Conservation (phyloP, 768 basidiomycete species). For the Boletus reticulatus region DNA sequence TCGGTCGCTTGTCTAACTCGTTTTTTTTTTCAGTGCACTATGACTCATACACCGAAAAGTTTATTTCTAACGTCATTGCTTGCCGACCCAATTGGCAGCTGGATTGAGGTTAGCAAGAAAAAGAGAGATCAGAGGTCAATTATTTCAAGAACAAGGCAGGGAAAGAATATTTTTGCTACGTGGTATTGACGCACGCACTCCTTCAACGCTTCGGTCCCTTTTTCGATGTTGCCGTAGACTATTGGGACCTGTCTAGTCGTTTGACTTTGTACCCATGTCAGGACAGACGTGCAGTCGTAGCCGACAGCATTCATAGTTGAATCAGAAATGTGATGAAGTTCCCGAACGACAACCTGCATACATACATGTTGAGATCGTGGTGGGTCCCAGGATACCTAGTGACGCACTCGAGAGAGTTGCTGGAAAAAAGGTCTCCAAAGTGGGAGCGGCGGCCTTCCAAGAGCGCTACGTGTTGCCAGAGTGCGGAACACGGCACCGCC, state of each 20-base stretch:
- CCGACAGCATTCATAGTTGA: neutral
- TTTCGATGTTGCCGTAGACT: no score
- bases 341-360: neutral
- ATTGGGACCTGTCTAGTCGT: no score
- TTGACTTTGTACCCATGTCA: no score
- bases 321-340: neutral
- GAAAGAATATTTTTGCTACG: neutral
- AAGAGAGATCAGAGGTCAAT: neutral
- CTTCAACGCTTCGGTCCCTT: no score
- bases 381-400: no score
- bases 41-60: slow-evolving; percentile 3
- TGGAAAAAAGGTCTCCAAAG: no score
- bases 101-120: neutral
- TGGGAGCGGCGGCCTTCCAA: no score
- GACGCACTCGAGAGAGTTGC: no score
- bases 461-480: no score
- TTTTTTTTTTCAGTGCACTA: neutral
- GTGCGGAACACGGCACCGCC: no score
- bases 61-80: neutral
- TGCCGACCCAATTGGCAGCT: neutral
- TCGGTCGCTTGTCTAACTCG: slow-evolving; percentile 3
- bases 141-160: no score
- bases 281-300: neutral
- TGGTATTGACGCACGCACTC: neutral
- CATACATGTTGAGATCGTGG: no score